These are phyloP conservation scores for Tetrapisispora arboricola DNA, from an alignment of 805 yeast genomes.

Conservation along the genomic window DNA sequence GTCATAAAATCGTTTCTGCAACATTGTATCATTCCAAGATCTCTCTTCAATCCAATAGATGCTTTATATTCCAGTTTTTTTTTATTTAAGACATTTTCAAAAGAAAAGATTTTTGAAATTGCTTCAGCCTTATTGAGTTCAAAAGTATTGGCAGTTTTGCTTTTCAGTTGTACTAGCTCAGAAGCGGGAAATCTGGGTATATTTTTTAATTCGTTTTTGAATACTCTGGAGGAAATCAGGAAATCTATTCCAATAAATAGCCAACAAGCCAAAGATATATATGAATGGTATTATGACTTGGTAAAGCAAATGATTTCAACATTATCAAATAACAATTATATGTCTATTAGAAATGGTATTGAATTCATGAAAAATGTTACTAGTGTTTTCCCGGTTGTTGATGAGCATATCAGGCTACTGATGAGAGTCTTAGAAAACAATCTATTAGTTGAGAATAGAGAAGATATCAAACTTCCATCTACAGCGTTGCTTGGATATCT, in stretches of 20 bases:
- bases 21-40: slow-evolving; percentile 64
- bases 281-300: slow-evolving; percentile 44
- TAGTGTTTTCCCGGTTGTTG: slow-evolving; percentile 55
- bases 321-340: slow-evolving; percentile 41
- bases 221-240: slow-evolving; percentile 39
- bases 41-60: slow-evolving; percentile 70
- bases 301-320: slow-evolving; percentile 24
- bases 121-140: slow-evolving; percentile 40
- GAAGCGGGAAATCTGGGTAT: slow-evolving; percentile 81
- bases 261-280: slow-evolving; percentile 34
- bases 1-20: slow-evolving; percentile 39
- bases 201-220: slow-evolving; percentile 50
- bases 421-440: slow-evolving; percentile 39
- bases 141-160: slow-evolving; percentile 42
- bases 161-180: slow-evolving; percentile 58
- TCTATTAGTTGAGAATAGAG: slow-evolving; percentile 48
- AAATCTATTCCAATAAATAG: slow-evolving; percentile 18
- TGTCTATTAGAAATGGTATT: slow-evolving; percentile 71
- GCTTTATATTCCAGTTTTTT: slow-evolving; percentile 62
- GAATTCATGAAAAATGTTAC: slow-evolving; percentile 61
- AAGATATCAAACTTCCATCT: slow-evolving; percentile 71
- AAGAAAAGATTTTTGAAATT: slow-evolving; percentile 33
- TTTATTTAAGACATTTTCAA: slow-evolving; percentile 39
- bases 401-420: slow-evolving; percentile 51
- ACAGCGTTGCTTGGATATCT: slow-evolving; percentile 61